Evolutionary conservation across 1,284 basidiomycete genomes (phyloP), one percentile per base, ranked within the genome.

Genomic region (Gymnopus androsaceus): DNA sequence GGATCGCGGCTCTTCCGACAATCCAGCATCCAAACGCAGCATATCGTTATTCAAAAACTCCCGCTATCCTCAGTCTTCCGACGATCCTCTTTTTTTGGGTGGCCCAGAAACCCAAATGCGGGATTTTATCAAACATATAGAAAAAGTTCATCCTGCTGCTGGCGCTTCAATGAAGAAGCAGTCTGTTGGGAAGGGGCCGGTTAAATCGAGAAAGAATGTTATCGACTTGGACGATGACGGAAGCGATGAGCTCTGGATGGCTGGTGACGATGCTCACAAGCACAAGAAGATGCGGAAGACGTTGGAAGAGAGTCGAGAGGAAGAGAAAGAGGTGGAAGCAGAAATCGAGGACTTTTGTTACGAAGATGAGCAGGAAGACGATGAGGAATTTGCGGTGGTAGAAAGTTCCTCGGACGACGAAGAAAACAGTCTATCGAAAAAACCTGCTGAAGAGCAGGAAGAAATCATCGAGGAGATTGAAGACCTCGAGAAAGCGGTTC

Each of bases 401-500:
- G 51, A 40, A 5, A 42, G 19, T 15, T 30, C 38, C 64, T 53
- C 50, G 2, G 61, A 59, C 21, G 83, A 86, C 55, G 87, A 89
- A 61, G 84, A 85, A 63, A 71, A 72, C 59, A 79, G 82, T 6
- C 73, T 87, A 34, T 67, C 69, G 41, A 73, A 77, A 56, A 88
- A 85, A 66, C 69, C 84, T 6, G 71, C 73, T n/a, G 82, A 89
- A 46, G 93, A 95, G 61, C 85, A 81, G 55, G 75, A 79, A 3
- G 90, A 91, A 57, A 90, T 98, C 57, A 77, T 82, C 55, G 75
- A 78, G 34, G 93, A 96, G 71, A 95, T 98, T 28, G 67, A 69
- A 0, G 82, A 87, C 61, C 77, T 91, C 17, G 72, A 82, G 59
- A 66, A 68, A 1, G 76, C 82, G 14, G 83, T 95, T 1, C 87